Evolutionary conservation across 768 basidiomycete genomes (phyloP).

Genomic region (Ramaria sp.): DNA sequence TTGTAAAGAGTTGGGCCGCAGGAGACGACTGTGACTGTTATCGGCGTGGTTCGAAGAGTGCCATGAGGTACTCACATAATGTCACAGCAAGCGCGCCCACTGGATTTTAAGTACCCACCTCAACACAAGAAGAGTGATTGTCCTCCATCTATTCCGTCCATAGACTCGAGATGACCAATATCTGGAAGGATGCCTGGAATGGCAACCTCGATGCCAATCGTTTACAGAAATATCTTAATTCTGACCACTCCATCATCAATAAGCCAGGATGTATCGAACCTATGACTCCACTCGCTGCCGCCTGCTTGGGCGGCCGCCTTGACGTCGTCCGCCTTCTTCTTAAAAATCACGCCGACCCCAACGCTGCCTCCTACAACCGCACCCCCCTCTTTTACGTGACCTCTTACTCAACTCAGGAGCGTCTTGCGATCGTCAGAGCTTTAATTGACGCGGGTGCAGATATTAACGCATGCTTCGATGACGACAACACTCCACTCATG

Average conservation of each 20-base stretch:
- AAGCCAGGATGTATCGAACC: conserved; percentile 12
- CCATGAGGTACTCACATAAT: no score
- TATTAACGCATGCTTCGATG: conserved; percentile 9
- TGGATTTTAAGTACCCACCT: no score
- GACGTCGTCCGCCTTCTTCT: conserved; percentile 17
- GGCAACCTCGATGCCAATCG: conserved; percentile 13
- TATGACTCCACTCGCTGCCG: conserved; percentile 18
- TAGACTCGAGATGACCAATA: neutral
- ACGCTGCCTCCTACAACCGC: conserved; percentile 15
- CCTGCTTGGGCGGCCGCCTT: conserved; percentile 16
- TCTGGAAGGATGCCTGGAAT: conserved; percentile 13
- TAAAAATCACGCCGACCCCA: conserved; percentile 14
- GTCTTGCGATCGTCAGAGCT: conserved; percentile 16
- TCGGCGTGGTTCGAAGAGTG: no score
- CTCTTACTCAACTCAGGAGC: neutral
- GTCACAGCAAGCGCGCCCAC: no score
- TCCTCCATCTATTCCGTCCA: no score
- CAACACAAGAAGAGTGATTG: no score
- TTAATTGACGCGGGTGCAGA: conserved; percentile 16
- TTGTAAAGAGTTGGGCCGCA: no score
- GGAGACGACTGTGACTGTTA: no score
- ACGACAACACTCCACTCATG: conserved; percentile 15
- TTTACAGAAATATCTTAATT: conserved; percentile 10
- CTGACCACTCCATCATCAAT: conserved; percentile 11
- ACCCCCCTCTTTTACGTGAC: conserved; percentile 17